Evolutionary conservation across 2,329 filamentous ascomycete species (phyloP).

Genomic region (Neopestalotiopsis sp.): DNA sequence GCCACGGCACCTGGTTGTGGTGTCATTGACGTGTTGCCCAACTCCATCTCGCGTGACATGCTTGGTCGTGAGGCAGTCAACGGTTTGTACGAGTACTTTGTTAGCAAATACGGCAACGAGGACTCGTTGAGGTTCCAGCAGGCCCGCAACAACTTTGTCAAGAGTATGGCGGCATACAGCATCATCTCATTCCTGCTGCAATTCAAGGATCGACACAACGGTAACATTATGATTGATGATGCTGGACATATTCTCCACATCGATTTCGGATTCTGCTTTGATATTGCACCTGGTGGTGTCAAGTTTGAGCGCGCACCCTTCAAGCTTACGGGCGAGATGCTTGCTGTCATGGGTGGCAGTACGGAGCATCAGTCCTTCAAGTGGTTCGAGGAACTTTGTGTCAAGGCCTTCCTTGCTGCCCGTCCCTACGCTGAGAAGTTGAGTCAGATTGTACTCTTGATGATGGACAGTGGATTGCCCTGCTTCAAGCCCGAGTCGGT

Average conservation of each 20-base stretch:
- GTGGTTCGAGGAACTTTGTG: slow-evolving; percentile 94
- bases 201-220: slow-evolving; percentile 99
- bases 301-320: slow-evolving; percentile 98
- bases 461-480: slow-evolving; percentile 94
- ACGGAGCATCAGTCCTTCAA: slow-evolving; percentile 86
- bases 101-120: slow-evolving; percentile 96
- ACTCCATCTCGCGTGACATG: slow-evolving; percentile 98
- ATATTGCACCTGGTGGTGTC: slow-evolving; percentile 95
- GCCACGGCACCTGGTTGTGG: slow-evolving; percentile 96
- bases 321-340: slow-evolving; percentile 97
- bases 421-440: slow-evolving; percentile 89
- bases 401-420: slow-evolving; percentile 92
- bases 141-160: slow-evolving; percentile 96
- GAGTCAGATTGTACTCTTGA: slow-evolving; percentile 86
- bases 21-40: slow-evolving; percentile 96
- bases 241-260: slow-evolving; percentile 97
- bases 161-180: slow-evolving; percentile 98
- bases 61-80: slow-evolving; percentile 97
- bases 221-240: slow-evolving; percentile 99
- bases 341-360: slow-evolving; percentile 96
- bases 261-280: slow-evolving; percentile 99
- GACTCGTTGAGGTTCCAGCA: slow-evolving; percentile 94
- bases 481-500: slow-evolving; percentile 98
- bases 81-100: slow-evolving; percentile 96
- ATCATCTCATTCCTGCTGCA: slow-evolving; percentile 96